phyloP scores from a whole-genome alignment of 441 rosid genomes.

The Cnidoscolus chayamansa region DNA sequence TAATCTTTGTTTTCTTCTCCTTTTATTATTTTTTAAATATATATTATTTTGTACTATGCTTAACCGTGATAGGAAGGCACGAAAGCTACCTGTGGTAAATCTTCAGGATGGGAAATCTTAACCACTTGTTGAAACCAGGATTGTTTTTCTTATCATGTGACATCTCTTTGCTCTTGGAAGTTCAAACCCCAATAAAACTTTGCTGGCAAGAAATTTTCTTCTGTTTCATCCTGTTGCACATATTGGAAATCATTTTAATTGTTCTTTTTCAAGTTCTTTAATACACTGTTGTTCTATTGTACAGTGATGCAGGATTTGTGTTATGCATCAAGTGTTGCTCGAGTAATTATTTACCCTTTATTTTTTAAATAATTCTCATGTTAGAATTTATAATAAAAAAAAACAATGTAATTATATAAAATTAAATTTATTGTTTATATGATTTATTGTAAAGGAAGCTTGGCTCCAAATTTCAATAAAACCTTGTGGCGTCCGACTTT shows the following conservation, averaged over 20 bases:
- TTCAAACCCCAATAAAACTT: background rate
- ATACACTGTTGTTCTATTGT: background rate
- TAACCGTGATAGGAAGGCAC: constrained; percentile 70
- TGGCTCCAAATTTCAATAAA: too few relatives aligned
- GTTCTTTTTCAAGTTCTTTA: background rate
- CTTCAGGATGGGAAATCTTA: constrained; percentile 34
- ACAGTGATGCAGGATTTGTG: background rate
- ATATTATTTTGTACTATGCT: constrained; percentile 52
- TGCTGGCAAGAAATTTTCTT: background rate
- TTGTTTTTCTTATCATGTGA: background rate
- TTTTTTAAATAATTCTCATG: too few relatives aligned
- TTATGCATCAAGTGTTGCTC: background rate
- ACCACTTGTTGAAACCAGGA: background rate
- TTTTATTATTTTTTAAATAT: background rate
- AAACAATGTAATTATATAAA: too few relatives aligned
- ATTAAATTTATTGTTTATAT: too few relatives aligned
- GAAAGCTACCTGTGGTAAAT: constrained; percentile 32
- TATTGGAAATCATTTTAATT: background rate
- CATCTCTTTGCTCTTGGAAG: background rate
- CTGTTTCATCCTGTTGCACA: background rate
- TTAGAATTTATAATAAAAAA: too few relatives aligned
- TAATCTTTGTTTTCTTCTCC: background rate
- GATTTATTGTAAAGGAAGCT: too few relatives aligned
- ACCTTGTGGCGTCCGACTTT: background rate
- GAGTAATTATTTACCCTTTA: background rate